Base-by-base conservation (phyloP, 2,329 filamentous ascomycete species). In the Fusarium globosum region DNA sequence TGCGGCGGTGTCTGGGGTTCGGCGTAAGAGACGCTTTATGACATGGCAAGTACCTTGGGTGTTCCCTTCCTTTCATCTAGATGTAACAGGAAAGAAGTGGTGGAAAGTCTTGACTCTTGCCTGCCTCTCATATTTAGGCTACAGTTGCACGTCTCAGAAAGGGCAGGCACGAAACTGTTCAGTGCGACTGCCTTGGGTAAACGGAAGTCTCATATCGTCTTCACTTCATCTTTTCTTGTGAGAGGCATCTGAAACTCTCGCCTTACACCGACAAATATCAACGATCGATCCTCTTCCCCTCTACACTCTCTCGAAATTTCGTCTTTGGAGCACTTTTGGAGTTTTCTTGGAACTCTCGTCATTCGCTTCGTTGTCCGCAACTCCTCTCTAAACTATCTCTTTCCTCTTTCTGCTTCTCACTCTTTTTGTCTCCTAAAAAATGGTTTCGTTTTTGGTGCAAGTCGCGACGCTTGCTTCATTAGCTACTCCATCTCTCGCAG, bases 331-430 rank as follows among this genome's bases (percentile, higher is more conserved):
- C 61, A 46, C 55, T 74, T 74, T 74, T 74, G 72, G 72, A 59
- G 61, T 60, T 53, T 75, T 74, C 65, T 75, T 75, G 72, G 72
- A 68, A 63, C 72, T 67, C 52, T 55, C 62, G 14, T 65, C 61
- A 35, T 66, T 66, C 51, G 21, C 36, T 63, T 57, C 41, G 39
- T 52, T 64, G 51, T 36, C 35, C 49, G 42, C 45, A 42, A 41
- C 69, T 60, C 21, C 18, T 56, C 23, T 26, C 38, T 53, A 21
- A 45, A 8, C 30, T 58, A 43, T 30, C 49, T 39, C 26, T 51
- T 68, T 33, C 14, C 33, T 36, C 14, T 23, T 33, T 55, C 41
- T 35, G 43, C 33, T 28, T 18, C 12, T 23, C 23, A 35, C 46
- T 16, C 38, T n/a, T 41, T 42, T 36, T 26, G 42, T 39, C 35